Conservation (phyloP, 208 protist species). For the Leishmania tropica region DNA sequence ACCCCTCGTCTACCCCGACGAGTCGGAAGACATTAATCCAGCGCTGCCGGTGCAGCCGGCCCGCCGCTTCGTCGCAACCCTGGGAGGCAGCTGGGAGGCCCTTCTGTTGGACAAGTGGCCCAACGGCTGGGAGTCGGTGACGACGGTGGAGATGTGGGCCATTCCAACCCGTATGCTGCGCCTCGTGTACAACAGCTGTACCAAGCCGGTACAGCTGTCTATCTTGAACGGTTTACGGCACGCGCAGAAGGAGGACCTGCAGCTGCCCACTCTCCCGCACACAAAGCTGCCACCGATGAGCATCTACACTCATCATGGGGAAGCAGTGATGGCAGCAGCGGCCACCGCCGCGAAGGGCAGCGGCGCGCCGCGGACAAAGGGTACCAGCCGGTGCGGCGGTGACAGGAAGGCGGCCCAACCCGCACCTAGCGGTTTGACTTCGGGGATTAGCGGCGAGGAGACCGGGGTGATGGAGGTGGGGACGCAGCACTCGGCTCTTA, state of each 20-base stretch:
- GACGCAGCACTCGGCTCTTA: neutral
- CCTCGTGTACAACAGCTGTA: slow-evolving; percentile 73
- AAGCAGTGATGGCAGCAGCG: slow-evolving; percentile 16
- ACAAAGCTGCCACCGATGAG: slow-evolving; percentile 86
- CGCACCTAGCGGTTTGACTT: neutral
- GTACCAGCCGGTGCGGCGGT: neutral
- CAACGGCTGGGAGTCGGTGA: slow-evolving; percentile 80
- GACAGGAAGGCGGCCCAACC: neutral
- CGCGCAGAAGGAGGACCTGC: slow-evolving; percentile 70
- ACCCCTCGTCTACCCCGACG: slow-evolving; percentile 42
- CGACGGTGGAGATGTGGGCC: slow-evolving; percentile 77
- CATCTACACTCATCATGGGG: slow-evolving; percentile 49
- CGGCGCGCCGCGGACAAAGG: neutral
- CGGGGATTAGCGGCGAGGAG: neutral
- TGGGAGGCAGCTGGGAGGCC: slow-evolving; percentile 86
- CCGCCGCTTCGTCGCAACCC: slow-evolving; percentile 55
- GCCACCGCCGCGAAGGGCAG: slow-evolving; percentile 5
- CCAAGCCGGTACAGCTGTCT: slow-evolving; percentile 52
- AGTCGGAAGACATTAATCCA: slow-evolving; percentile 83
- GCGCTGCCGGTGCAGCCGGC: slow-evolving; percentile 53
- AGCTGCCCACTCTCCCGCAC: slow-evolving; percentile 44
- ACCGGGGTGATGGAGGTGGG: neutral
- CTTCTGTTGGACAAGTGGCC: slow-evolving; percentile 89
- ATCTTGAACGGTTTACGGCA: slow-evolving; percentile 62
- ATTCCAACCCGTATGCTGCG: slow-evolving; percentile 76